Percentiles rank a stretch among this genome's conserved stretches.
These are phyloP conservation scores for Polychaeton citri DNA, from an alignment of 2,329 filamentous ascomycete species.

Conservation along the genomic window DNA sequence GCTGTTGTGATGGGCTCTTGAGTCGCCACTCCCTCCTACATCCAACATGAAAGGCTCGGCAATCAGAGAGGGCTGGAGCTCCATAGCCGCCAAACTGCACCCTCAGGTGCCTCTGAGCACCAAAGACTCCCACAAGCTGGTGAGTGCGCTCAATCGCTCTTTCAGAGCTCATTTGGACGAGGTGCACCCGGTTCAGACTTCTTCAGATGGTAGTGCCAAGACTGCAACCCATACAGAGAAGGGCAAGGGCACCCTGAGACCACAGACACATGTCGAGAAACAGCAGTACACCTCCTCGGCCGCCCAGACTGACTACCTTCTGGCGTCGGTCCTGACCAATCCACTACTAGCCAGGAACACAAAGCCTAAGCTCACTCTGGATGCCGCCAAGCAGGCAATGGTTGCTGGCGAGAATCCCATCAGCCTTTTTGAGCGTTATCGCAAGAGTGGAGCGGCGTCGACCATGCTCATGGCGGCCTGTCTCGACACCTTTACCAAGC, in stretches of 20 bases:
- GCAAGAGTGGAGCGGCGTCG: constrained; percentile 24
- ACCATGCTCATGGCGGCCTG: constrained; percentile 26
- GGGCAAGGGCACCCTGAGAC: constrained; percentile 5
- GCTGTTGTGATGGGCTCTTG: no score
- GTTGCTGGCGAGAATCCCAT: constrained; percentile 23
- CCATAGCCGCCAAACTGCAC: constrained; percentile 41
- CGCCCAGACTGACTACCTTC: constrained; percentile 29
- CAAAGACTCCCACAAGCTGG: constrained; percentile 45
- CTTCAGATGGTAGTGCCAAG: constrained; percentile 8
- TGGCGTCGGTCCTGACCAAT: constrained; percentile 38
- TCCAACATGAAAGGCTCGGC: constrained; percentile 38
- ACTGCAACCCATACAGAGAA: constrained; percentile 10
- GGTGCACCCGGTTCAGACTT: constrained; percentile 34
- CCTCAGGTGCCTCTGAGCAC: constrained; percentile 39
- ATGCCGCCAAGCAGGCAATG: constrained; percentile 8
- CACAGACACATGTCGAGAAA: not conserved
- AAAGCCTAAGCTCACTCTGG: not conserved
- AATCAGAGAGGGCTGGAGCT: constrained; percentile 31
- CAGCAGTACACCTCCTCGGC: constrained; percentile 21
- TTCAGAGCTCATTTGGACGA: constrained; percentile 51
- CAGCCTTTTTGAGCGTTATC: constrained; percentile 26
- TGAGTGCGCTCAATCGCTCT: constrained; percentile 47
- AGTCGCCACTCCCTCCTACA: not conserved
- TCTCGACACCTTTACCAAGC: constrained; percentile 18
- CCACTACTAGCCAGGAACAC: constrained; percentile 28